Percentiles rank a stretch among this genome's conserved stretches.
These are phyloP conservation scores for Didymosphaeria variabile DNA, from an alignment of 2,329 filamentous ascomycete genomes.

Conservation along the genomic window DNA sequence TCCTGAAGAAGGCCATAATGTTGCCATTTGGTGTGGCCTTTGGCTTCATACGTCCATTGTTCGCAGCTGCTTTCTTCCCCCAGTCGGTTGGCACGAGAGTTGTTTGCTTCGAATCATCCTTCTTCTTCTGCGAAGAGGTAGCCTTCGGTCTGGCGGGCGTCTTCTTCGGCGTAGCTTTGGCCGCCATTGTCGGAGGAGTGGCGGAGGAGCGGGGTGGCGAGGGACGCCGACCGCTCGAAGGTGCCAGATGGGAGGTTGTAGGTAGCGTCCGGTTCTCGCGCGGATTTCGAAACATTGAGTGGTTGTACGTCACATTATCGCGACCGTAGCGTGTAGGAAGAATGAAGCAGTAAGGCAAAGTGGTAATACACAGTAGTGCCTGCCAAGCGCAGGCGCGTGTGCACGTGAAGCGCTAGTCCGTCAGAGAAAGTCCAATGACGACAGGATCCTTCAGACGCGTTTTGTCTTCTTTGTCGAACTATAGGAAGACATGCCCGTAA, in stretches of 20 bases:
- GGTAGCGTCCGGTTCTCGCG: constrained; percentile 55
- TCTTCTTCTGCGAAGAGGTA: constrained; percentile 31
- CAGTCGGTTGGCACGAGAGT: constrained; percentile 44
- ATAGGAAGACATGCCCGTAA: neutral
- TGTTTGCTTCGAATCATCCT: constrained; percentile 36
- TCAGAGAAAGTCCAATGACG: neutral
- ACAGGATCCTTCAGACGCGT: neutral
- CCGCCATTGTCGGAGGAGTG: constrained; percentile 31
- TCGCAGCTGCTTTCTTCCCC: constrained; percentile 44
- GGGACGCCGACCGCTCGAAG: constrained; percentile 62
- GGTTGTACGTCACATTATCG: constrained; percentile 8
- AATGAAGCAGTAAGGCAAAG: neutral
- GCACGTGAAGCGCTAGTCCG: constrained; percentile 13
- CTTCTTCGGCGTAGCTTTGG: constrained; percentile 35
- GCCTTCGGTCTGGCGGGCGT: constrained; percentile 25
- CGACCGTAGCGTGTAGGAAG: neutral
- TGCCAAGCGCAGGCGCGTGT: constrained; percentile 9
- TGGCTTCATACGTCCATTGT: constrained; percentile 44
- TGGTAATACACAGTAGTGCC: neutral
- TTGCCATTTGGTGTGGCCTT: constrained; percentile 58
- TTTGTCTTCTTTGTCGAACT: neutral
- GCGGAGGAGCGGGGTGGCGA: constrained; percentile 55
- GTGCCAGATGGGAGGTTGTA: constrained; percentile 47
- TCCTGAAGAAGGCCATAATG: constrained; percentile 65
- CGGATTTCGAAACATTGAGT: constrained; percentile 64